Evolutionary conservation across 306 rosid species (phyloP).

Genomic region (Dicorynia guianensis): DNA sequence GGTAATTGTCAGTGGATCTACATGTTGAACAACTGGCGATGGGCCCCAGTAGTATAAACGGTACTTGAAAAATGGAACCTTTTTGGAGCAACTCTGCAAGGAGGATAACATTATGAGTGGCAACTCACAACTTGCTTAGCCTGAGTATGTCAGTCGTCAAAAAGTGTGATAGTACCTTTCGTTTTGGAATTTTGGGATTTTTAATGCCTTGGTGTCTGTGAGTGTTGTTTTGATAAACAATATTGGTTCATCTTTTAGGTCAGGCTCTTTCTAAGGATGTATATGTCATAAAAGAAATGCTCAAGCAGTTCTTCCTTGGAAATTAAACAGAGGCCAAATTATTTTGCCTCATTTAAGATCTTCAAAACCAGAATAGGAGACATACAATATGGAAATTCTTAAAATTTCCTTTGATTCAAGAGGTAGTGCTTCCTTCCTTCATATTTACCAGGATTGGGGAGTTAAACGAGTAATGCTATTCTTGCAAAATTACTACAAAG

Average conservation of each 20-base stretch:
- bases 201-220: neutral
- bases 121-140: constrained; percentile 28
- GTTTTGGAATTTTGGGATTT: constrained; percentile 11
- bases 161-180: neutral
- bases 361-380: too few relatives aligned
- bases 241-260: neutral
- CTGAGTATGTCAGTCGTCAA: constrained; percentile 28
- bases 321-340: too few relatives aligned
- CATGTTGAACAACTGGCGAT: constrained; percentile 41
- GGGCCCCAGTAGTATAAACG: constrained; percentile 18
- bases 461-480: too few relatives aligned
- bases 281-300: too few relatives aligned
- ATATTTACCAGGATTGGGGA: too few relatives aligned
- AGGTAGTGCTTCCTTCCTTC: too few relatives aligned
- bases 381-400: too few relatives aligned
- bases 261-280: too few relatives aligned
- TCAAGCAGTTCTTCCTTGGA: too few relatives aligned
- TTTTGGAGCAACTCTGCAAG: neutral
- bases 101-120: constrained; percentile 22
- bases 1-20: constrained; percentile 41
- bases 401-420: too few relatives aligned
- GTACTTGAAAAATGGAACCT: neutral
- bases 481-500: too few relatives aligned
- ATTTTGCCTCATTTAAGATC: too few relatives aligned
- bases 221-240: neutral